Conservation (phyloP, 768 basidiomycete genomes). For the Auricularia auricula-judae region DNA sequence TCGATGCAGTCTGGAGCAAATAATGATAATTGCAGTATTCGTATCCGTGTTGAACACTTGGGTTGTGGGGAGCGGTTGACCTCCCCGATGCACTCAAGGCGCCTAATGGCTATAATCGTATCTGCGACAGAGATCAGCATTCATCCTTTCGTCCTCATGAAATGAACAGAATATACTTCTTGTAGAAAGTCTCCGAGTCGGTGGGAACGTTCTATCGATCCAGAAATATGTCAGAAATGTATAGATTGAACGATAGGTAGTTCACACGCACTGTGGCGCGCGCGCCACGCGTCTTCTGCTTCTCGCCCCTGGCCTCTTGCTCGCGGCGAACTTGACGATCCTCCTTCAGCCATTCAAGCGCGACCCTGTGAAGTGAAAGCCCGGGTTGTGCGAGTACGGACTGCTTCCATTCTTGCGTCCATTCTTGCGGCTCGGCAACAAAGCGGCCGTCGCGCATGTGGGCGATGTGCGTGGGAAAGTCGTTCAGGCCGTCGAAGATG, state of each 20-base stretch:
- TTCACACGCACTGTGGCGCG: slow-evolving; percentile 35
- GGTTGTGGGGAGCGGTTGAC: background rate
- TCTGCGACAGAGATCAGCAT: slow-evolving; percentile 18
- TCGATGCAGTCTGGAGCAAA: background rate
- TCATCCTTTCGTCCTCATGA: background rate
- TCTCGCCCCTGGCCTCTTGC: slow-evolving; percentile 43
- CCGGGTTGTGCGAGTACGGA: slow-evolving; percentile 17
- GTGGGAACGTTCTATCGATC: slow-evolving; percentile 42
- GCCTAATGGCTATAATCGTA: slow-evolving; percentile 35
- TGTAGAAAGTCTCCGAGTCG: slow-evolving; percentile 79
- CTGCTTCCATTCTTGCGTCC: background rate
- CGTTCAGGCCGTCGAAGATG: slow-evolving; percentile 85
- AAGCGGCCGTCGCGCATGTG: slow-evolving; percentile 85
- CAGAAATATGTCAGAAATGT: too few relatives aligned
- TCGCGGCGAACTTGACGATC: slow-evolving; percentile 59
- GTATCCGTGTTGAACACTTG: background rate
- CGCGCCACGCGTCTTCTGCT: slow-evolving; percentile 47
- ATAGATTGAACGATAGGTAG: too few relatives aligned
- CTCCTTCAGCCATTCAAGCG: slow-evolving; percentile 78
- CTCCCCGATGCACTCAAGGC: background rate
- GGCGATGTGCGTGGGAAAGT: slow-evolving; percentile 88
- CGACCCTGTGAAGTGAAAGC: slow-evolving; percentile 52
- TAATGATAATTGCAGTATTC: too few relatives aligned
- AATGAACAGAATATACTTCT: slow-evolving; percentile 41
- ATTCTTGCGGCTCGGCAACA: slow-evolving; percentile 36